phyloP scores from a whole-genome alignment of 1,284 basidiomycete species.

The Phellinidium pouzarii region DNA sequence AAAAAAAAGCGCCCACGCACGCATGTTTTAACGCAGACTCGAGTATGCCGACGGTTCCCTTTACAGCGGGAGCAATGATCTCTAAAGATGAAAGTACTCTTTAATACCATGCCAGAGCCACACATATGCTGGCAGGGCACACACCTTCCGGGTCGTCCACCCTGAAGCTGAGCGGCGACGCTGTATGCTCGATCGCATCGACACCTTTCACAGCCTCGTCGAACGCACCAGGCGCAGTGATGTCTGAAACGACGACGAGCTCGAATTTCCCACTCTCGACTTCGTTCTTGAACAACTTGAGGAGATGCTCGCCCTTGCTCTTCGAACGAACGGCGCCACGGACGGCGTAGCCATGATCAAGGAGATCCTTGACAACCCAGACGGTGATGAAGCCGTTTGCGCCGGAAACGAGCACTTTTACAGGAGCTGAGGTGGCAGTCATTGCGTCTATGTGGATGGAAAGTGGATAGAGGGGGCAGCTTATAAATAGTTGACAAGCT shows the following conservation, averaged over 20 bases:
- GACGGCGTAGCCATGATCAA: conserved; percentile 41
- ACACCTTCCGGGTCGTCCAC: conserved; percentile 31
- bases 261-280: conserved; percentile 13
- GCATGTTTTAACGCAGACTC: conserved; percentile 15
- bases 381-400: conserved; percentile 38
- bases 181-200: conserved; percentile 46
- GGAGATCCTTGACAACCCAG: conserved; percentile 34
- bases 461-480: too few relatives aligned
- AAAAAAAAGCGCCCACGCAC: too few relatives aligned
- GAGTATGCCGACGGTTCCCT: conserved; percentile 18
- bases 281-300: conserved; percentile 30
- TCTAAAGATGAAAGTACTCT: conserved; percentile 9
- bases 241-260: conserved; percentile 16
- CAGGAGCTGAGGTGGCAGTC: conserved; percentile 33
- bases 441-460: too few relatives aligned
- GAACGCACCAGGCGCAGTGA: conserved; percentile 41
- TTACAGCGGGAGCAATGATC: conserved; percentile 17
- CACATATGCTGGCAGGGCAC: neutral
- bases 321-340: conserved; percentile 49
- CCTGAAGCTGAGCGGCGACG: conserved; percentile 37
- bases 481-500: too few relatives aligned
- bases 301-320: conserved; percentile 42
- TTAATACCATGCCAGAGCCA: too few relatives aligned
- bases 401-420: conserved; percentile 36
- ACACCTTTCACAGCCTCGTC: conserved; percentile 65